Conservation (phyloP, 345 rosid species). For the Eucalyptus paniculata region DNA sequence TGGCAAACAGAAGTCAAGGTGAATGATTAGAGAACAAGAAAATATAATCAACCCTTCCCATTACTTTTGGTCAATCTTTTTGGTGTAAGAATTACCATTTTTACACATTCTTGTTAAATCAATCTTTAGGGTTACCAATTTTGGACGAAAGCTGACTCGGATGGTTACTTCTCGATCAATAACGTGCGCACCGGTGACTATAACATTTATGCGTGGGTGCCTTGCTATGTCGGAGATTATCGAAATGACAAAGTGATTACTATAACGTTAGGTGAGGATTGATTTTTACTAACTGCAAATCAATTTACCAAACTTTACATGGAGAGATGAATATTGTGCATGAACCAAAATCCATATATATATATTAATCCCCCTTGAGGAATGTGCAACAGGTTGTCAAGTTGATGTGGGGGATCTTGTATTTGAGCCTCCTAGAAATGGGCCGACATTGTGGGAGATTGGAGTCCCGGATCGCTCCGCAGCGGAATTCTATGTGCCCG, state of each 20-base stretch:
- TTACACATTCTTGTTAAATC: not conserved
- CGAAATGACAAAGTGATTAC: constrained; percentile 12
- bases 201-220: constrained; percentile 57
- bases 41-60: not conserved
- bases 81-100: no score
- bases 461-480: constrained; percentile 77
- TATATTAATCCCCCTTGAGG: not conserved
- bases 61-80: not conserved
- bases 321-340: not conserved
- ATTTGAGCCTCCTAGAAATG: constrained; percentile 58
- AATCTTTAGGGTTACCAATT: constrained; percentile 56
- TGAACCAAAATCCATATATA: not conserved
- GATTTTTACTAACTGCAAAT: not conserved
- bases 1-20: constrained; percentile 87
- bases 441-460: constrained; percentile 91
- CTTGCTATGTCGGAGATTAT: constrained; percentile 72
- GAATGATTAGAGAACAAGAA: not conserved
- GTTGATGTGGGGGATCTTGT: constrained; percentile 39
- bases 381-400: constrained; percentile 21
- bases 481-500: constrained; percentile 62
- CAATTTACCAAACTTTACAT: not conserved
- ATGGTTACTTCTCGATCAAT: constrained; percentile 42
- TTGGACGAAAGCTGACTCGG: constrained; percentile 53
- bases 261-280: constrained; percentile 39
- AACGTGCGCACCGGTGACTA: constrained; percentile 43